Percentiles rank a stretch among this genome's conserved stretches.
Evolutionary conservation across 257 asterid genomes (phyloP).

Genomic region (Cruciata laevipes): DNA sequence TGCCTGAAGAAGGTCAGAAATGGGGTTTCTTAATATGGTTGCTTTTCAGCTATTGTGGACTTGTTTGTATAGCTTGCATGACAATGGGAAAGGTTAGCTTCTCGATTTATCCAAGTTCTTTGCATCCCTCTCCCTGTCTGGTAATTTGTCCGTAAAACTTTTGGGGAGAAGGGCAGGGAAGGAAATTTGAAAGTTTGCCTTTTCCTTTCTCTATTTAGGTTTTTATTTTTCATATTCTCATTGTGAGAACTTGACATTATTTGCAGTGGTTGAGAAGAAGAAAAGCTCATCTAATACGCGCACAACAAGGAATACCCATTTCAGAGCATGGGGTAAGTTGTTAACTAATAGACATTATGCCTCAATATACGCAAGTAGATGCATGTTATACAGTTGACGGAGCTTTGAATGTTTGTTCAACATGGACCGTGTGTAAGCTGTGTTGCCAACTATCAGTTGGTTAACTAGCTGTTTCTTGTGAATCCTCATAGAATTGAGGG

Average conservation of each 20-base stretch:
- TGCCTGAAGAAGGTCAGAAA: constrained; percentile 95
- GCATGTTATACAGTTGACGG: neutral
- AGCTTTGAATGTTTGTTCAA: neutral
- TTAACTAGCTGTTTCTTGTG: neutral
- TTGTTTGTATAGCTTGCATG: constrained; percentile 70
- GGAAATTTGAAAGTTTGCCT: neutral
- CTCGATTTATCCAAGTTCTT: neutral
- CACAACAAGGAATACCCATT: constrained; percentile 93
- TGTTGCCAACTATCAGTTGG: neutral
- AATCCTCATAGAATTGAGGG: neutral
- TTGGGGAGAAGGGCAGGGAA: neutral
- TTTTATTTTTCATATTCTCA: neutral
- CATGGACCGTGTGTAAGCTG: neutral
- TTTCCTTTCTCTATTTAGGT: neutral
- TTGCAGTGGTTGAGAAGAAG: constrained; percentile 89
- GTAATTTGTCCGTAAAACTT: neutral
- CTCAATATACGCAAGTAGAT: neutral
- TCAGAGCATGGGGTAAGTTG: constrained; percentile 86
- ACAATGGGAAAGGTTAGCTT: constrained; percentile 74
- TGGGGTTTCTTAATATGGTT: constrained; percentile 99
- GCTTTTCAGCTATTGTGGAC: constrained; percentile 96
- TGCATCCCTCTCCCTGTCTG: neutral
- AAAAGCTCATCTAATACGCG: constrained; percentile 76
- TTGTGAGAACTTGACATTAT: constrained; percentile 8
- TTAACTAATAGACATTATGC: constrained; percentile 7